Percentiles rank a stretch among this genome's conserved stretches.
These are phyloP conservation scores for Zygosaccharomyces siamensis DNA, from an alignment of 805 yeast genomes.

Conservation along the genomic window DNA sequence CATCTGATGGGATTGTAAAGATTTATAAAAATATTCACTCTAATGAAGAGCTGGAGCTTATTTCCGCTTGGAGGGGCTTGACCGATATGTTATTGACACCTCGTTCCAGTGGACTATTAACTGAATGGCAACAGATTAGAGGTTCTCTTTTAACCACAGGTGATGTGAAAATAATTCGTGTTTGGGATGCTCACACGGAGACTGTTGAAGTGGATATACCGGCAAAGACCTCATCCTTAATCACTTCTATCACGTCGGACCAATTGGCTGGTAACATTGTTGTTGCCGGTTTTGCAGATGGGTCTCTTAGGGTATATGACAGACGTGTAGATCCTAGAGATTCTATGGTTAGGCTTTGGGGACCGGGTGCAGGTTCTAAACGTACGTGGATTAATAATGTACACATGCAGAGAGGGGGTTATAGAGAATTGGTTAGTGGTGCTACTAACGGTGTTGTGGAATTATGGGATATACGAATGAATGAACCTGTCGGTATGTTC, in stretches of 20 bases:
- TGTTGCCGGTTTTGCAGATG: constrained; percentile 87
- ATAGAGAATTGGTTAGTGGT: constrained; percentile 82
- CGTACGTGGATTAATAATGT: constrained; percentile 64
- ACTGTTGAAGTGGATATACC: constrained; percentile 82
- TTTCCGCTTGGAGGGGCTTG: constrained; percentile 89
- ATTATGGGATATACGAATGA: constrained; percentile 83
- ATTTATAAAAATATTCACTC: constrained; percentile 74
- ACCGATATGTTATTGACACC: constrained; percentile 80
- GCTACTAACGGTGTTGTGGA: constrained; percentile 76
- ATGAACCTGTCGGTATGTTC: constrained; percentile 65
- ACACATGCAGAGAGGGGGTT: constrained; percentile 96
- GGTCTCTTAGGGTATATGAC: constrained; percentile 87
- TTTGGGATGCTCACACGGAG: constrained; percentile 98
- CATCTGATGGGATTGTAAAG: constrained; percentile 91
- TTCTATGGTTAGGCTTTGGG: constrained; percentile 82
- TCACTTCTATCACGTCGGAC: constrained; percentile 86
- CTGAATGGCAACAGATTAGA: constrained; percentile 96
- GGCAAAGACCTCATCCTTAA: constrained; percentile 82
- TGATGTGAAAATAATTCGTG: constrained; percentile 82
- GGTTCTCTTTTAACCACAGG: constrained; percentile 91
- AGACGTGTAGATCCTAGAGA: constrained; percentile 79
- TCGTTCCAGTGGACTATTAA: constrained; percentile 72
- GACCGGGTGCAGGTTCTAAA: constrained; percentile 39
- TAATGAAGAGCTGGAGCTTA: constrained; percentile 49
- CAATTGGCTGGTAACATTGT: constrained; percentile 90